Percentiles rank a stretch among this genome's conserved stretches.
These are phyloP conservation scores for Aureobasidium zeae DNA, from an alignment of 2,329 filamentous ascomycete genomes.

Conservation along the genomic window DNA sequence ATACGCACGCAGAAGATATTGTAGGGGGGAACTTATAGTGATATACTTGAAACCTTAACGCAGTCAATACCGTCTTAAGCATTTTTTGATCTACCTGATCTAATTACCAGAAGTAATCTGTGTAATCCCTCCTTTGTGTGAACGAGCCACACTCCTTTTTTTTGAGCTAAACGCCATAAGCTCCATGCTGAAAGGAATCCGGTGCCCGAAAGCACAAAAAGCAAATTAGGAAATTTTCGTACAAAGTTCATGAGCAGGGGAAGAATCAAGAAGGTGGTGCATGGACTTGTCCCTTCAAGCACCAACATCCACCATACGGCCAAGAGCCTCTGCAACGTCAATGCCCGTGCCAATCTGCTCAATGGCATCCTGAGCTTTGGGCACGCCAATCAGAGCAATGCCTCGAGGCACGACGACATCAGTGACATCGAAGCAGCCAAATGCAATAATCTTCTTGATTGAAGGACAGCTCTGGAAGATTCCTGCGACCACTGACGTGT, in stretches of 20 bases:
- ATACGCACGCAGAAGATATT: no score
- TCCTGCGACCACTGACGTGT: slow-evolving; percentile 46
- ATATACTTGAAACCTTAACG: no score
- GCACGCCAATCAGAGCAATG: slow-evolving; percentile 51
- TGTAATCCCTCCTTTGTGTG: background rate
- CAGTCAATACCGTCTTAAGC: no score
- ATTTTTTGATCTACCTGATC: no score
- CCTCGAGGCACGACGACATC: slow-evolving; percentile 48
- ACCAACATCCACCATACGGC: slow-evolving; percentile 24
- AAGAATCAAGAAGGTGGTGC: no score
- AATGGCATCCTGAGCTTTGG: slow-evolving; percentile 49
- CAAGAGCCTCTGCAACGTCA: slow-evolving; percentile 29
- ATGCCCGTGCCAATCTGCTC: slow-evolving; percentile 39
- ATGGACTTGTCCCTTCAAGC: slow-evolving; percentile 16
- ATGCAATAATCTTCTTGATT: slow-evolving; percentile 48
- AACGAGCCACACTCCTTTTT: no score
- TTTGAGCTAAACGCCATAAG: slow-evolving; percentile 5
- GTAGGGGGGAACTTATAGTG: no score
- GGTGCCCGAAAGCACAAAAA: background rate
- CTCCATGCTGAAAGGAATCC: slow-evolving; percentile 4
- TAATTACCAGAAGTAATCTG: background rate
- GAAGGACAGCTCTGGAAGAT: slow-evolving; percentile 40
- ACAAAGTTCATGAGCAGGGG: background rate
- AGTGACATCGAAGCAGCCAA: slow-evolving; percentile 53
- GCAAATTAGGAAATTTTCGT: background rate